phyloP scores from a whole-genome alignment of 192 early-diverging fungal species.

The Coemansia sp. region DNA sequence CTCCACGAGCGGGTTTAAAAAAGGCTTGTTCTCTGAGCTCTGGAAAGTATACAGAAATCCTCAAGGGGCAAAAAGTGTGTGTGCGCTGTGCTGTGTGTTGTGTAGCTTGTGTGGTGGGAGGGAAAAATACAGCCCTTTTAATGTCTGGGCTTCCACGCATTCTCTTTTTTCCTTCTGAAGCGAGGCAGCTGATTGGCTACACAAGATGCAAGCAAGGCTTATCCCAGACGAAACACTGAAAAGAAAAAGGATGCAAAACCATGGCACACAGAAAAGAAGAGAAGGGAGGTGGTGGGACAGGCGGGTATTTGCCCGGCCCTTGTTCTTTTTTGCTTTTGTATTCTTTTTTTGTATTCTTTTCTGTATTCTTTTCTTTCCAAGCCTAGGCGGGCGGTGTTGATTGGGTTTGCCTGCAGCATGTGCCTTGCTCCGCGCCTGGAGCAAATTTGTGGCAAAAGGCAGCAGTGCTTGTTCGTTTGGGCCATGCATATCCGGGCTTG shows the following conservation, averaged over 20 bases:
- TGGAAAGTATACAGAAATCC: constrained; percentile 2
- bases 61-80: neutral
- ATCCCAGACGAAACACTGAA: neutral
- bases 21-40: neutral
- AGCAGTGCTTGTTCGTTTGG: neutral
- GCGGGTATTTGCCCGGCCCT: neutral
- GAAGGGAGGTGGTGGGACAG: neutral
- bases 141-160: neutral
- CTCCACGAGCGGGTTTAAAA: neutral
- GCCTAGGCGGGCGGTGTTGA: neutral
- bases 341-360: no score
- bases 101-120: neutral
- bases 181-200: constrained; percentile 2
- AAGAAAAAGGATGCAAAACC: no score
- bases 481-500: neutral
- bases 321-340: no score
- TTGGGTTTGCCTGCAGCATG: constrained; percentile 1
- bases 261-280: no score
- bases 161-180: neutral
- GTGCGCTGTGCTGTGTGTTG: neutral
- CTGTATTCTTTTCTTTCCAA: neutral
- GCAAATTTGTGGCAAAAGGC: neutral
- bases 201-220: neutral
- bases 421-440: neutral
- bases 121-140: neutral